Evolutionary conservation across 371 early-diverging fungal genomes (phyloP).

Genomic region (Mucor mucedo): DNA sequence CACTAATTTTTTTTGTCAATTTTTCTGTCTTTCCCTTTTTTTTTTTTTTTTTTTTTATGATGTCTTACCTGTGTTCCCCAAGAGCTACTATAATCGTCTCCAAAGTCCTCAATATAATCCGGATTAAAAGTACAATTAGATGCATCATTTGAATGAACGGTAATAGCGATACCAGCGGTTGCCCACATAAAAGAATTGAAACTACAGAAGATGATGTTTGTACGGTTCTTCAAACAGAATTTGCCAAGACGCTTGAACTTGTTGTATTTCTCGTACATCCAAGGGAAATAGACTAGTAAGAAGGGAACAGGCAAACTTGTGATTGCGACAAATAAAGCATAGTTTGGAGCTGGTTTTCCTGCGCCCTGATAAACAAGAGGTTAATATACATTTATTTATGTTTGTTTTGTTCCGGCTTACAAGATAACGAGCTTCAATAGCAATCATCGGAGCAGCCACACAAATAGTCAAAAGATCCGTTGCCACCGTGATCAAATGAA

Average conservation of each 20-base stretch:
- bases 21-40: background rate
- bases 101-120: conserved; percentile 18
- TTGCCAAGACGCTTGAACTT: conserved; percentile 40
- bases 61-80: conserved; percentile 38
- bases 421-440: conserved; percentile 31
- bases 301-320: conserved; percentile 27
- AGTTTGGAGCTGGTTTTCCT: conserved; percentile 33
- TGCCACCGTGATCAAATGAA: conserved; percentile 22
- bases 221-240: conserved; percentile 38
- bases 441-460: conserved; percentile 34
- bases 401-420: conserved; percentile 13
- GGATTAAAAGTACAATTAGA: conserved; percentile 26
- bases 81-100: conserved; percentile 29
- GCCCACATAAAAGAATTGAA: conserved; percentile 36
- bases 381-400: background rate
- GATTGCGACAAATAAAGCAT: conserved; percentile 33
- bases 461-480: conserved; percentile 26
- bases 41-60: background rate
- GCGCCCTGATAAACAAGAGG: conserved; percentile 24
- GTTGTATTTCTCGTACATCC: conserved; percentile 37
- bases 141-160: conserved; percentile 33
- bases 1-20: conserved; percentile 28
- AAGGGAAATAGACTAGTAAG: conserved; percentile 35
- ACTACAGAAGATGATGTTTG: conserved; percentile 34
- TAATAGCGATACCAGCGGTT: conserved; percentile 41